phyloP scores from a whole-genome alignment of 1,284 basidiomycete genomes.

The Pseudozyma hubeiensis region DNA sequence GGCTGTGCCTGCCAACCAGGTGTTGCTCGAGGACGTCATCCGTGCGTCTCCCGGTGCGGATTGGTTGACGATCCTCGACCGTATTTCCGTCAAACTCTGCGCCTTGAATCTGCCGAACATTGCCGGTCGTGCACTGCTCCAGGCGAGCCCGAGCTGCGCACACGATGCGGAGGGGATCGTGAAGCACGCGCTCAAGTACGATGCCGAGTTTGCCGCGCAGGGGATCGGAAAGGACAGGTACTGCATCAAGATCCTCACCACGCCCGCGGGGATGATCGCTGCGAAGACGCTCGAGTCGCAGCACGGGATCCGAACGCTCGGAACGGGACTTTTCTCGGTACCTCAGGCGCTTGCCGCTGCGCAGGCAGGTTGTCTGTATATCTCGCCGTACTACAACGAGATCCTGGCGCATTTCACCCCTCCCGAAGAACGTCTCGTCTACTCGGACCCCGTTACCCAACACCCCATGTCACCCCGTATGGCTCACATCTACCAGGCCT shows the following conservation, averaged over 20 bases:
- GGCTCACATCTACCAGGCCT: slow-evolving; percentile 45
- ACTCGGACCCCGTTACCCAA: slow-evolving; percentile 23
- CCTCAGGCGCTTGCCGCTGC: slow-evolving; percentile 67
- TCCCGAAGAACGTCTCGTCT: slow-evolving; percentile 15
- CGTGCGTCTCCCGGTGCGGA: slow-evolving; percentile 21
- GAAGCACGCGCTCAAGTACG: slow-evolving; percentile 30
- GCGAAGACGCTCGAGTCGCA: slow-evolving; percentile 45
- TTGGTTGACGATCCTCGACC: slow-evolving; percentile 34
- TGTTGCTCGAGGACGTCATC: slow-evolving; percentile 25
- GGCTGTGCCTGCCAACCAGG: slow-evolving; percentile 10
- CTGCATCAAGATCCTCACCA: slow-evolving; percentile 69
- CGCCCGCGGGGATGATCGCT: slow-evolving; percentile 67
- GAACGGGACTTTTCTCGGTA: slow-evolving; percentile 66
- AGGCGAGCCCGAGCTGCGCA: slow-evolving; percentile 27
- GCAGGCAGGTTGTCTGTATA: slow-evolving; percentile 66
- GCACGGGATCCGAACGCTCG: slow-evolving; percentile 66
- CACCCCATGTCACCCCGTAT: slow-evolving; percentile 39
- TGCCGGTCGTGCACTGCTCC: slow-evolving; percentile 24
- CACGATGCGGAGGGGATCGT: slow-evolving; percentile 33
- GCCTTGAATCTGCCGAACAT: slow-evolving; percentile 35
- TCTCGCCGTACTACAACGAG: slow-evolving; percentile 68
- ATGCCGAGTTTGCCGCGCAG: slow-evolving; percentile 20
- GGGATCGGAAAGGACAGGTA: slow-evolving; percentile 55
- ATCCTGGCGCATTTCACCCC: slow-evolving; percentile 62
- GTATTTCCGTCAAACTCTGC: slow-evolving; percentile 29